These are phyloP conservation scores for Pichia eremophila DNA, from an alignment of 805 yeast genomes.

Conservation along the genomic window DNA sequence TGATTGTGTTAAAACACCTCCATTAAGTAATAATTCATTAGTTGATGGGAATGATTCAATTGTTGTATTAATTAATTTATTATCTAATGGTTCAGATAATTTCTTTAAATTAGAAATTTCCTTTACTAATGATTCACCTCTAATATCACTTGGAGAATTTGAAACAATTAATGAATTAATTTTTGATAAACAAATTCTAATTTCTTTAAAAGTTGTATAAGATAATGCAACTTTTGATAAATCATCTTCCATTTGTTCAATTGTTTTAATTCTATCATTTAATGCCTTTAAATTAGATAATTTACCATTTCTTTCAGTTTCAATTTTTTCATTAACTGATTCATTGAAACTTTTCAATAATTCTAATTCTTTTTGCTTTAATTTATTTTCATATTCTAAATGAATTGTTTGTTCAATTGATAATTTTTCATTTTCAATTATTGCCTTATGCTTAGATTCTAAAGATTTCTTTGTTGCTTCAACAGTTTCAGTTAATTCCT, in stretches of 20 bases:
- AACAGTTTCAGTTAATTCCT: slow-evolving; percentile 49
- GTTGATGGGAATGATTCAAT: slow-evolving; percentile 36
- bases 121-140: slow-evolving; percentile 40
- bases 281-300: slow-evolving; percentile 60
- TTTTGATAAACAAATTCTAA: slow-evolving; percentile 36
- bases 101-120: slow-evolving; percentile 28
- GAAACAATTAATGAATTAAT: slow-evolving; percentile 31
- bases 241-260: slow-evolving; percentile 45
- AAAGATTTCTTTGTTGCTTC: slow-evolving; percentile 51
- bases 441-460: slow-evolving; percentile 47
- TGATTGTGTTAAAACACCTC: slow-evolving; percentile 64
- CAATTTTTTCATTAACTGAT: slow-evolving; percentile 50
- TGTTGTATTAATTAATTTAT: slow-evolving; percentile 30
- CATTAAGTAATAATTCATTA: slow-evolving; percentile 29
- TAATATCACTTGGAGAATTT: slow-evolving; percentile 29
- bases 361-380: slow-evolving; percentile 55
- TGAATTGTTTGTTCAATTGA: slow-evolving; percentile 57
- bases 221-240: slow-evolving; percentile 34
- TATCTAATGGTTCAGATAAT: slow-evolving; percentile 30
- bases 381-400: slow-evolving; percentile 65
- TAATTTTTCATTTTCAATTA: slow-evolving; percentile 55
- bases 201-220: slow-evolving; percentile 28
- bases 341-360: slow-evolving; percentile 60
- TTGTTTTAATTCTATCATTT: slow-evolving; percentile 39
- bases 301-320: slow-evolving; percentile 69